These are phyloP conservation scores for Chrysosporium keratinophilum DNA, from an alignment of 2,329 filamentous ascomycete species.

Conservation along the genomic window DNA sequence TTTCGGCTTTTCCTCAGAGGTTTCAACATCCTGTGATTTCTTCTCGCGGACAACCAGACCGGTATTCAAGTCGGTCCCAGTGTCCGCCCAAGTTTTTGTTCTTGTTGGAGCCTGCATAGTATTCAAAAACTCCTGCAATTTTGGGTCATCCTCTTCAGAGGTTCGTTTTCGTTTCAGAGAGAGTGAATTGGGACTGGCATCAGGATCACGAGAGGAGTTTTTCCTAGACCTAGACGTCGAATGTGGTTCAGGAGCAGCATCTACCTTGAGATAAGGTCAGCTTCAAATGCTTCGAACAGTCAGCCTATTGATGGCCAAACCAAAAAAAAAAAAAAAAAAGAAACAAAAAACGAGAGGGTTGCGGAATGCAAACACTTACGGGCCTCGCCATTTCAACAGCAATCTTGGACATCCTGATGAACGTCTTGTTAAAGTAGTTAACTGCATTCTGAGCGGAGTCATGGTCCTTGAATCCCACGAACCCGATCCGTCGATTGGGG, in stretches of 20 bases:
- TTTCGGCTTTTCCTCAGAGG: background rate
- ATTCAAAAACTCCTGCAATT: constrained; percentile 74
- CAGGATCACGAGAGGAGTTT: constrained; percentile 14
- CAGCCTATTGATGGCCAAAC: constrained; percentile 10
- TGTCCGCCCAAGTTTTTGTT: constrained; percentile 53
- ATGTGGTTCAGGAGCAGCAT: constrained; percentile 26
- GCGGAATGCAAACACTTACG: constrained; percentile 42
- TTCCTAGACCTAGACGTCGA: constrained; percentile 18
- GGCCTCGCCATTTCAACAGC: constrained; percentile 78
- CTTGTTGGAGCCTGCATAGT: constrained; percentile 64
- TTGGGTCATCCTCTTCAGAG: constrained; percentile 59
- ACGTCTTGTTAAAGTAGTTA: constrained; percentile 91
- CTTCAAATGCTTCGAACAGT: constrained; percentile 25
- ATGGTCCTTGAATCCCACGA: constrained; percentile 80
- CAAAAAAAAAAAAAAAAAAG: background rate
- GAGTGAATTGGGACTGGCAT: constrained; percentile 18
- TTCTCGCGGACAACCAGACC: constrained; percentile 6
- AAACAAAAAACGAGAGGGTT: background rate
- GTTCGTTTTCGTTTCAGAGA: constrained; percentile 35
- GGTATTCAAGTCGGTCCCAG: constrained; percentile 30
- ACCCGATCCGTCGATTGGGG: constrained; percentile 80
- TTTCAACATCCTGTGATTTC: background rate
- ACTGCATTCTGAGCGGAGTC: constrained; percentile 73
- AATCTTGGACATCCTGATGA: constrained; percentile 92
- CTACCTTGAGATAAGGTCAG: constrained; percentile 35